These are phyloP conservation scores for Oenanthe sinensis DNA, from an alignment of 129 eudicot species.

Conservation along the genomic window DNA sequence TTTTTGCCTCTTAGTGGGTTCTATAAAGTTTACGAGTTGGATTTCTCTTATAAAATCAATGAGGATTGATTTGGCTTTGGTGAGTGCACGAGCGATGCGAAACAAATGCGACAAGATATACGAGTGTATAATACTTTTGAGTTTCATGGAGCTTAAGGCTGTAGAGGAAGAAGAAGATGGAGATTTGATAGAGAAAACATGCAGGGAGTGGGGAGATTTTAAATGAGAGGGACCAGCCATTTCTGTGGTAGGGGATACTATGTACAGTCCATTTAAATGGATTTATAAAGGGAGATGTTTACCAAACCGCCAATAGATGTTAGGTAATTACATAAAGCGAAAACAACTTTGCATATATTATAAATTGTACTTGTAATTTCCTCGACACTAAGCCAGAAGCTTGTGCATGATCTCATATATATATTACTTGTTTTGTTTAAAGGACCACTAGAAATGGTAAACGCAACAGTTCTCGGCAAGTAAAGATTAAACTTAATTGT, in stretches of 20 bases:
- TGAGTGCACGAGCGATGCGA: slow-evolving; percentile 52
- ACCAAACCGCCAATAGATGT: slow-evolving; percentile 33
- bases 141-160: slow-evolving; percentile 43
- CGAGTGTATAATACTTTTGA: slow-evolving; percentile 70
- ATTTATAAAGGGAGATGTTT: slow-evolving; percentile 60
- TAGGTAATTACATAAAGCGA: slow-evolving; percentile 48
- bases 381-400: not conserved
- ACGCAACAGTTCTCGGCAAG: not conserved
- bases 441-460: slow-evolving; percentile 4
- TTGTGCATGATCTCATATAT: not conserved
- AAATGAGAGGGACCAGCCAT: slow-evolving; percentile 52
- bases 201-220: slow-evolving; percentile 39
- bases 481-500: not conserved
- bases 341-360: slow-evolving; percentile 52
- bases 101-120: slow-evolving; percentile 69
- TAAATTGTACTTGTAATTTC: slow-evolving; percentile 2
- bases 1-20: slow-evolving; percentile 39
- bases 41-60: slow-evolving; percentile 43
- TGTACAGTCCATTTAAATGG: slow-evolving; percentile 20
- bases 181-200: slow-evolving; percentile 36
- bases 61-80: slow-evolving; percentile 68
- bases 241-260: slow-evolving; percentile 20
- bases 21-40: slow-evolving; percentile 39
- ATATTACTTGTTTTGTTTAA: not conserved
- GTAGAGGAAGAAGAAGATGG: slow-evolving; percentile 33